Conservation (phyloP, 306 rosid genomes). For the Castanea crenata region DNA sequence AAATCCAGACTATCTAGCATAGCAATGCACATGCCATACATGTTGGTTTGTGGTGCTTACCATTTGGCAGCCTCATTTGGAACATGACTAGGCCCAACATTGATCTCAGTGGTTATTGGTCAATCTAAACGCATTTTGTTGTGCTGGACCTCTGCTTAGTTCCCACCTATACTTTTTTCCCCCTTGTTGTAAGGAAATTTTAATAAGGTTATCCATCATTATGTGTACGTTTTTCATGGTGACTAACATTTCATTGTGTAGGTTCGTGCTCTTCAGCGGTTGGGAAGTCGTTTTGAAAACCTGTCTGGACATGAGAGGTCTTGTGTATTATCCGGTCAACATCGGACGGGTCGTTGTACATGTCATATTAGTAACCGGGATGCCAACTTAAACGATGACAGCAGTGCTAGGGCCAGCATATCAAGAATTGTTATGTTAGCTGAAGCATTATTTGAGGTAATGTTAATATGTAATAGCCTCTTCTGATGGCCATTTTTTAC, state of each 20-base stretch:
- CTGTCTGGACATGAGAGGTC: conserved; percentile 94
- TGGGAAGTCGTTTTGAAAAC: conserved; percentile 95
- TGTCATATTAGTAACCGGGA: conserved; percentile 62
- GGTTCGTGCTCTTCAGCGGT: conserved; percentile 99
- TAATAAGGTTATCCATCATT: conserved; percentile 14
- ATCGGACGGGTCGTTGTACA: conserved; percentile 85
- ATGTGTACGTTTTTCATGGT: not conserved
- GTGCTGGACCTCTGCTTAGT: not conserved
- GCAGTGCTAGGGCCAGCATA: conserved; percentile 92
- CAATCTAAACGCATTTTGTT: not conserved
- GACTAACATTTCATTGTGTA: conserved; percentile 33
- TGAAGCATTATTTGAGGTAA: conserved; percentile 98
- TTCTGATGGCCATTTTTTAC: conserved; percentile 19
- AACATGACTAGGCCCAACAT: not conserved
- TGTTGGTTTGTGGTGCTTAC: not conserved
- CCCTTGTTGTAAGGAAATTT: not conserved
- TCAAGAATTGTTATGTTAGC: conserved; percentile 98
- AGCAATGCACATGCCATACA: not conserved
- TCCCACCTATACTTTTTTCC: not conserved
- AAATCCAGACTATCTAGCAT: not conserved
- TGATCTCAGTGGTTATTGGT: not conserved
- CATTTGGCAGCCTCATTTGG: not conserved
- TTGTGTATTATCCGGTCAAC: conserved; percentile 89
- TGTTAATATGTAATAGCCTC: conserved; percentile 15
- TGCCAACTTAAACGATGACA: conserved; percentile 58